Conservation (phyloP, 805 yeast species). For the Cyberlindnera samutprakarnensis region DNA sequence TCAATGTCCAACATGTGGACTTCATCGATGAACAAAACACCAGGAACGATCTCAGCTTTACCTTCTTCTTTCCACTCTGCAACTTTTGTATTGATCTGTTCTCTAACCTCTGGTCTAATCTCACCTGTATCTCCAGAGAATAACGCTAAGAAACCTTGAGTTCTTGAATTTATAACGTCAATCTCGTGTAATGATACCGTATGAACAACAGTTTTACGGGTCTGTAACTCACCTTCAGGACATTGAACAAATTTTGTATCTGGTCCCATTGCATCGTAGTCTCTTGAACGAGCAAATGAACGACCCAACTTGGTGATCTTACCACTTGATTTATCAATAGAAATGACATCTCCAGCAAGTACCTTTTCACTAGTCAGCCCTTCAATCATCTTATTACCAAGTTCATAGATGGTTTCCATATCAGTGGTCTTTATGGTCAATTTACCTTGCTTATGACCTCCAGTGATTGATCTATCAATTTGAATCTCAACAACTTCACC, state of each 20-base stretch:
- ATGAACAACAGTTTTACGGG: constrained; percentile 91
- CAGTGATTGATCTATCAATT: constrained; percentile 87
- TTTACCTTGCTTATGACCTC: constrained; percentile 98
- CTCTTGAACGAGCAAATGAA: constrained; percentile 92
- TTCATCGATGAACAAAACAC: constrained; percentile 95
- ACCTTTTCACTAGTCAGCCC: constrained; percentile 92
- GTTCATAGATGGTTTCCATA: constrained; percentile 96
- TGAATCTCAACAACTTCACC: constrained; percentile 98
- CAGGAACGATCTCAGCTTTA: constrained; percentile 95
- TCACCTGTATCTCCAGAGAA: constrained; percentile 98
- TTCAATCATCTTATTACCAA: constrained; percentile 91
- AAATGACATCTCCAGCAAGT: constrained; percentile 93
- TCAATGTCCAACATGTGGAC: constrained; percentile 98
- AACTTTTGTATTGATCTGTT: constrained; percentile 92
- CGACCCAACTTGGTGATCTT: constrained; percentile 91
- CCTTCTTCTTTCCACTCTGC: constrained; percentile 99
- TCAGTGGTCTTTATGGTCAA: constrained; percentile 95
- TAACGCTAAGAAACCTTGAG: constrained; percentile 94
- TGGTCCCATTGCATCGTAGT: constrained; percentile 98
- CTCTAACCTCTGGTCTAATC: constrained; percentile 90
- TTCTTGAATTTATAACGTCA: constrained; percentile 94
- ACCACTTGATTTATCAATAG: constrained; percentile 93
- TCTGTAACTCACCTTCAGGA: constrained; percentile 98
- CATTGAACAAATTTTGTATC: constrained; percentile 96
- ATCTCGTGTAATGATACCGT: constrained; percentile 97